These are phyloP conservation scores for Moesziomyces sp. DNA, from an alignment of 1,284 basidiomycete genomes.

Conservation along the genomic window DNA sequence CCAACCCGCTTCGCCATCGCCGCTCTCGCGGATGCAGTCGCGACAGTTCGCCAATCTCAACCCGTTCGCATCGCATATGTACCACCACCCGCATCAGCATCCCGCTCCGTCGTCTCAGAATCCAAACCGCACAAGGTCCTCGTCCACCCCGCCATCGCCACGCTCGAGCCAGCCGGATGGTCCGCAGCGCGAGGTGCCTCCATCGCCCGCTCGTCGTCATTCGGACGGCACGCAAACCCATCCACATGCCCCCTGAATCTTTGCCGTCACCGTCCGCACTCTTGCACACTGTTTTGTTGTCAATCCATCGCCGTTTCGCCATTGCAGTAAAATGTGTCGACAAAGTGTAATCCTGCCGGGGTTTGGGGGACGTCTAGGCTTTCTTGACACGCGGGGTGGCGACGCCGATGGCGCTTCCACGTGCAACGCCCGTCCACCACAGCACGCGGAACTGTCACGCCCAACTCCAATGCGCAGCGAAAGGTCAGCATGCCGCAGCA, in stretches of 20 bases:
- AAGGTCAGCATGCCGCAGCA: background rate
- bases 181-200: background rate
- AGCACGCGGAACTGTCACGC: constrained; percentile 31
- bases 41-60: background rate
- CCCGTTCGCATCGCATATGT: constrained; percentile 5
- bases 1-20: constrained; percentile 6
- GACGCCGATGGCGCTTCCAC: constrained; percentile 24
- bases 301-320: too few species aligned
- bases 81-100: background rate
- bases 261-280: too few species aligned
- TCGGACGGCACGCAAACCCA: constrained; percentile 19
- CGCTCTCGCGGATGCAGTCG: constrained; percentile 5
- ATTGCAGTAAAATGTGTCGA: too few species aligned
- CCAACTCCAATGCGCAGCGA: background rate
- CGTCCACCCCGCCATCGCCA: constrained; percentile 13
- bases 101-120: background rate
- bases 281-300: too few species aligned
- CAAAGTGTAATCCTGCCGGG: too few species aligned
- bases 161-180: too few species aligned
- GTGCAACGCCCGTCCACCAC: constrained; percentile 46
- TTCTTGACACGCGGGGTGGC: constrained; percentile 12
- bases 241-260: too few species aligned
- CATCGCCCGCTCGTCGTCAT: constrained; percentile 9
- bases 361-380: constrained; percentile 1
- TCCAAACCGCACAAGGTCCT: constrained; percentile 1